Evolutionary conservation across 2,329 filamentous ascomycete genomes (phyloP).

Genomic region (Epichloe coenophiala): DNA sequence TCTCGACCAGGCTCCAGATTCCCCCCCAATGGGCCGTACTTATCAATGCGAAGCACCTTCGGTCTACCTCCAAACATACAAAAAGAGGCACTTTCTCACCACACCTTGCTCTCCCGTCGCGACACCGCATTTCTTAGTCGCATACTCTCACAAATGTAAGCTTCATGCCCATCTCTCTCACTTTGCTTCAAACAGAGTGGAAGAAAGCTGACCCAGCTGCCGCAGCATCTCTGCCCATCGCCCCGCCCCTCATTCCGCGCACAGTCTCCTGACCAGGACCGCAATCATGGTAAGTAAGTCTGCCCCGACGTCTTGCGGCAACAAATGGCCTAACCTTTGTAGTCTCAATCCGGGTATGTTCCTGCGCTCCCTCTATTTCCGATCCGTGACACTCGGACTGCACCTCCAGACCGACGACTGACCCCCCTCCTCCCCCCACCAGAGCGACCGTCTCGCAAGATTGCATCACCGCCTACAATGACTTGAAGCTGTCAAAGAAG

Average conservation of each 20-base stretch:
- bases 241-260: conserved; percentile 13
- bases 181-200: neutral
- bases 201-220: conserved; percentile 1
- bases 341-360: conserved; percentile 60
- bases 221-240: conserved; percentile 7
- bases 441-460: conserved; percentile 62
- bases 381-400: neutral
- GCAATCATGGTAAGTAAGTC: conserved; percentile 26
- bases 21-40: conserved; percentile 8
- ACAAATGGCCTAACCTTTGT: neutral
- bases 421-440: conserved; percentile 6
- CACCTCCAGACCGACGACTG: conserved; percentile 8
- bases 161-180: neutral
- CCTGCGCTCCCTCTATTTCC: neutral
- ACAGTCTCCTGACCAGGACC: conserved; percentile 18
- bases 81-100: conserved; percentile 6
- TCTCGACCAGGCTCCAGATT: conserved; percentile 16
- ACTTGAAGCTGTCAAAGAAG: conserved; percentile 71
- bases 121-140: conserved; percentile 1
- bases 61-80: conserved; percentile 5
- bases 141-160: neutral
- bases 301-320: neutral
- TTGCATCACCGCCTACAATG: conserved; percentile 61
- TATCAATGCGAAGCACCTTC: neutral
- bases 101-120: conserved; percentile 1